Conservation (phyloP, 257 asterid genomes). For the Plantago ovata region DNA sequence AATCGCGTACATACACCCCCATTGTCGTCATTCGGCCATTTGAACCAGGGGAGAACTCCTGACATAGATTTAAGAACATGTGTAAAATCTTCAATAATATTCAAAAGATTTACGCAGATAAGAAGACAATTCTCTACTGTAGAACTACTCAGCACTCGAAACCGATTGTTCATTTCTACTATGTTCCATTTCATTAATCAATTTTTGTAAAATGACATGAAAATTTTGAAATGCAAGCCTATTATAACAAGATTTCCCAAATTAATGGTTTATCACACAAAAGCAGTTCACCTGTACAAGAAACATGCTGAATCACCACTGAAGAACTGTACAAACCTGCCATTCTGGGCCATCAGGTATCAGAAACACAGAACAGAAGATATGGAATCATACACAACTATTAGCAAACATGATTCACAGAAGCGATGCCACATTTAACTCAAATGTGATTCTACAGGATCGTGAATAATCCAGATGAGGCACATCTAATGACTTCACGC, state of each 20-base stretch:
- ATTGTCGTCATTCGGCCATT: constrained; percentile 85
- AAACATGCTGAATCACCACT: constrained; percentile 54
- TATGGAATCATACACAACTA: constrained; percentile 27
- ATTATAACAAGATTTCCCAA: constrained; percentile 24
- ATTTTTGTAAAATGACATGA: constrained; percentile 3
- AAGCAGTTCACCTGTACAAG: constrained; percentile 65
- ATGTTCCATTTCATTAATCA: constrained; percentile 1
- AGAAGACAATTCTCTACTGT: neutral
- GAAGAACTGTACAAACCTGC: constrained; percentile 48
- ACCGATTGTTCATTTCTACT: no score
- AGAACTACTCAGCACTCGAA: no score
- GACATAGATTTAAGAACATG: constrained; percentile 18
- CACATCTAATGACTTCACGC: no score
- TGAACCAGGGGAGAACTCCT: constrained; percentile 97
- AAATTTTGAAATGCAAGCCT: constrained; percentile 7
- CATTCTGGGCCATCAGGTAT: constrained; percentile 46
- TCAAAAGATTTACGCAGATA: neutral
- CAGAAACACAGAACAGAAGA: constrained; percentile 37
- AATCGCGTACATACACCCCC: constrained; percentile 91
- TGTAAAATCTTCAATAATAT: neutral
- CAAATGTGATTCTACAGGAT: neutral
- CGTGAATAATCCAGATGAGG: neutral
- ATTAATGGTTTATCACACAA: constrained; percentile 33
- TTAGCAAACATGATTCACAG: constrained; percentile 19
- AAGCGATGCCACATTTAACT: neutral